A percentile compares a stretch with the other conserved stretches of the same genome.
Conservation (phyloP, 441 rosid species). For the Dalechampia spathulata region DNA sequence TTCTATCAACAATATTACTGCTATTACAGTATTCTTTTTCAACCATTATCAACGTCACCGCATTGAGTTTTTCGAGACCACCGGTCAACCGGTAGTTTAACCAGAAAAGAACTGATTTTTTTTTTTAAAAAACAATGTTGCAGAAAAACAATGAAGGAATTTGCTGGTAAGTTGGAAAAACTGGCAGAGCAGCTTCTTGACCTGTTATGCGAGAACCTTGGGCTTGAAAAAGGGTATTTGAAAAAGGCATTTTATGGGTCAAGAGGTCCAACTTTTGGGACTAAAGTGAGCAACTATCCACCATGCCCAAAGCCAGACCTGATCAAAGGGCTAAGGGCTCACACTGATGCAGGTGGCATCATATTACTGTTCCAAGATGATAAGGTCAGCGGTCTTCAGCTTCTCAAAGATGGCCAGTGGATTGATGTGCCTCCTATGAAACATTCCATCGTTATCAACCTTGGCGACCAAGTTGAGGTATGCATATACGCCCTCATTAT, state of each 20-base stretch:
- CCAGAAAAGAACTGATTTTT: too few relatives aligned
- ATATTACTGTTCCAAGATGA: slow-evolving; percentile 81
- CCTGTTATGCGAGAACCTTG: slow-evolving; percentile 79
- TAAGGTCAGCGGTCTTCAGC: slow-evolving; percentile 87
- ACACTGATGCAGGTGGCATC: slow-evolving; percentile 94
- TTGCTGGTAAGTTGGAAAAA: slow-evolving; percentile 59
- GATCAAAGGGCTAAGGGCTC: slow-evolving; percentile 85
- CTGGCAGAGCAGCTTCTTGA: slow-evolving; percentile 78
- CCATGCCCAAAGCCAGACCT: slow-evolving; percentile 87
- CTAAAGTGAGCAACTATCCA: slow-evolving; percentile 91
- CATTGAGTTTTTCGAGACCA: too few relatives aligned
- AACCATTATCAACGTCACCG: too few relatives aligned
- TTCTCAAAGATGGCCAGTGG: slow-evolving; percentile 83
- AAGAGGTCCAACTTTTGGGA: slow-evolving; percentile 70
- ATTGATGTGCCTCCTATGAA: slow-evolving; percentile 88
- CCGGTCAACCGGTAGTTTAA: too few relatives aligned
- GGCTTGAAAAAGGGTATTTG: slow-evolving; percentile 74
- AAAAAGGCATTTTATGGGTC: slow-evolving; percentile 62
- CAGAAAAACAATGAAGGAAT: slow-evolving; percentile 69
- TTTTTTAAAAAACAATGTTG: too few relatives aligned
- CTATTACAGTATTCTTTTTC: too few relatives aligned
- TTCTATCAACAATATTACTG: too few relatives aligned
- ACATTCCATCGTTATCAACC: slow-evolving; percentile 88
- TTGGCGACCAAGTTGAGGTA: slow-evolving; percentile 95
- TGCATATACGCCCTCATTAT: too few relatives aligned